These are phyloP conservation scores for Boletus tylopilopsis DNA, from an alignment of 768 basidiomycete genomes.

Conservation along the genomic window DNA sequence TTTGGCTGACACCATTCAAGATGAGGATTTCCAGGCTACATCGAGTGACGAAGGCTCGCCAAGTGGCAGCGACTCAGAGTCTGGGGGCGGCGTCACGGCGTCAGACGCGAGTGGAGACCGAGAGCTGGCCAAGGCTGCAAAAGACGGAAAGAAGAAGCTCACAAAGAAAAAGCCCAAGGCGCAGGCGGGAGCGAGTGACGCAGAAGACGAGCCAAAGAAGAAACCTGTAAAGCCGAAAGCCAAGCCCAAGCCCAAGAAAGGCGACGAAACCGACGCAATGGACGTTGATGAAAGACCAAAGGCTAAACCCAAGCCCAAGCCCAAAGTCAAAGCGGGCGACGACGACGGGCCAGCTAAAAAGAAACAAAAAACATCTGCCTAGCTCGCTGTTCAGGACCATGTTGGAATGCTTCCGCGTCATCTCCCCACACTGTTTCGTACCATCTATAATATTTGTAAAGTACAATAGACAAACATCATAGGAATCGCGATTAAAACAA, in stretches of 20 bases:
- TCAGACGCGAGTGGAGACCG: conserved; percentile 83
- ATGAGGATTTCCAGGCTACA: conserved; percentile 88
- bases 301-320: conserved; percentile 42
- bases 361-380: conserved; percentile 60
- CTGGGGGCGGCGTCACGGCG: conserved; percentile 66
- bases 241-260: conserved; percentile 39
- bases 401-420: neutral
- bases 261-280: conserved; percentile 45
- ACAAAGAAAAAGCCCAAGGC: conserved; percentile 44
- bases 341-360: conserved; percentile 67
- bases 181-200: conserved; percentile 40
- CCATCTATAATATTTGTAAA: conserved; percentile 19
- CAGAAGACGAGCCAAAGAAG: conserved; percentile 45
- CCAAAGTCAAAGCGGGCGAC: conserved; percentile 31
- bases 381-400: conserved; percentile 1
- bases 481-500: neutral
- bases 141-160: conserved; percentile 34
- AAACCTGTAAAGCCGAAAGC: conserved; percentile 42
- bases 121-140: conserved; percentile 45
- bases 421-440: neutral
- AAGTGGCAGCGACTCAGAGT: conserved; percentile 63
- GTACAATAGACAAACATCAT: conserved; percentile 19
- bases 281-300: conserved; percentile 42
- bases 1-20: conserved; percentile 34
- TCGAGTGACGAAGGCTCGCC: conserved; percentile 88